Base-by-base conservation (phyloP, 331 rosid genomes). In the Pyrus hybrid region DNA sequence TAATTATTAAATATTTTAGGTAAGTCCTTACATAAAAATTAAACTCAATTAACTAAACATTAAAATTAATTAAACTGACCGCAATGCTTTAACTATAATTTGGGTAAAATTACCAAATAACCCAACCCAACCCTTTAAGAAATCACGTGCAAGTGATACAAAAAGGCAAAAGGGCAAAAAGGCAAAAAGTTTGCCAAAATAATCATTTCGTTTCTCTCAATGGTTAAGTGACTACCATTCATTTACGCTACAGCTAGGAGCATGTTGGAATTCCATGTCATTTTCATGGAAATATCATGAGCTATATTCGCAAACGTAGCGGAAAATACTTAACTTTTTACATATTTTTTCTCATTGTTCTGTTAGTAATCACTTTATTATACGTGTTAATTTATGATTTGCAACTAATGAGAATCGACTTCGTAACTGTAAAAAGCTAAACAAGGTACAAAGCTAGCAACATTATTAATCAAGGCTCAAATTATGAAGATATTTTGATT, bases 151-250 rank as follows among this genome's bases (percentile, higher is more conserved):
- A 30, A 57, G 45, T 43, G 26, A 66, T 67, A 4, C 68, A 43
- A 65, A 49, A 49, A 5, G n/a, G n/a, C n/a, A n/a, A n/a, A n/a
- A n/a, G n/a, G n/a, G n/a, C n/a, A n/a, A n/a, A n/a, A n/a, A n/a
- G 30, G 26, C 17, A 13, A 4, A 49, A 18, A n/a, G 68, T 23
- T 73, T 8, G 43, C 64, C 76, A 69, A 69, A 69, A 70, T 70
- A 68, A 66, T 13, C 18, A 41, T 61, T 72, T 62, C 43, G 70
- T 13, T 73, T 62, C 30, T 20, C 45, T 43, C 62, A 63, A 74
- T 74, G 77, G 47, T 18, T 62, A 58, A 37, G 28, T 18, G 26
- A 25, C 21, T 69, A 79, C 70, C 70, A 22, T 72, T 71, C 72
- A 78, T 6, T 10, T 30, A 45, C 26, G 17, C 41, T 32, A 74